These are phyloP conservation scores for Periconia digitata DNA, from an alignment of 2,329 filamentous ascomycete species.

Conservation along the genomic window DNA sequence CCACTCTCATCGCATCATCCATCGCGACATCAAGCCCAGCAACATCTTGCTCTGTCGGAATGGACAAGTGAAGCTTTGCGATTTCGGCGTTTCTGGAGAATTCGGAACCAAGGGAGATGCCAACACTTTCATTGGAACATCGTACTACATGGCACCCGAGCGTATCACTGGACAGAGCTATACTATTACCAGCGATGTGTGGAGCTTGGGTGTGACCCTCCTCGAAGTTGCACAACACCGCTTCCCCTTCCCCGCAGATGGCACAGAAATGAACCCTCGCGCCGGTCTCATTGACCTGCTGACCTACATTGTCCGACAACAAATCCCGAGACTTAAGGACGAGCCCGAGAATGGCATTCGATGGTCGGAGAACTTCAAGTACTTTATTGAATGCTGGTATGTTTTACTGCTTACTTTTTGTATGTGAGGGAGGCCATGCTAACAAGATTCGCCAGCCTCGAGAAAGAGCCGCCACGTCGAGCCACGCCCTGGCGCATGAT, in stretches of 20 bases:
- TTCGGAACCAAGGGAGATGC: constrained; percentile 98
- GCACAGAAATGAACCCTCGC: constrained; percentile 90
- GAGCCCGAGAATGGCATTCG: constrained; percentile 85
- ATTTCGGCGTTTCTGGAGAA: constrained; percentile 96
- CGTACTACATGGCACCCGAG: constrained; percentile 99
- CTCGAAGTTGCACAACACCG: constrained; percentile 99
- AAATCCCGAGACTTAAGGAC: constrained; percentile 93
- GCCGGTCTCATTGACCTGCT: constrained; percentile 92
- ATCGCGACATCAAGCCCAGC: constrained; percentile 97
- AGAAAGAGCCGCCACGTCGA: constrained; percentile 84
- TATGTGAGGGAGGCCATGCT: constrained; percentile 21
- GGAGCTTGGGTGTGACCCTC: constrained; percentile 93
- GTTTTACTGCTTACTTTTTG: constrained; percentile 43
- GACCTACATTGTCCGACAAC: constrained; percentile 95
- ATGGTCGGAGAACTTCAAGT: constrained; percentile 98
- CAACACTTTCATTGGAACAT: constrained; percentile 98
- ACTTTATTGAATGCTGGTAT: constrained; percentile 99
- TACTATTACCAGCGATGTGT: constrained; percentile 97
- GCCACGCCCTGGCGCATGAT: constrained; percentile 98
- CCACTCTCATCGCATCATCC: constrained; percentile 94
- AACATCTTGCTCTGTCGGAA: constrained; percentile 89
- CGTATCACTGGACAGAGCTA: constrained; percentile 97
- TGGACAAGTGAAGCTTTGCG: constrained; percentile 95
- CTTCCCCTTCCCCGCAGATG: constrained; percentile 96
- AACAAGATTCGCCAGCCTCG: constrained; percentile 64